These are phyloP conservation scores for Candida pseudofarinosa DNA, from an alignment of 805 yeast genomes.

Conservation along the genomic window DNA sequence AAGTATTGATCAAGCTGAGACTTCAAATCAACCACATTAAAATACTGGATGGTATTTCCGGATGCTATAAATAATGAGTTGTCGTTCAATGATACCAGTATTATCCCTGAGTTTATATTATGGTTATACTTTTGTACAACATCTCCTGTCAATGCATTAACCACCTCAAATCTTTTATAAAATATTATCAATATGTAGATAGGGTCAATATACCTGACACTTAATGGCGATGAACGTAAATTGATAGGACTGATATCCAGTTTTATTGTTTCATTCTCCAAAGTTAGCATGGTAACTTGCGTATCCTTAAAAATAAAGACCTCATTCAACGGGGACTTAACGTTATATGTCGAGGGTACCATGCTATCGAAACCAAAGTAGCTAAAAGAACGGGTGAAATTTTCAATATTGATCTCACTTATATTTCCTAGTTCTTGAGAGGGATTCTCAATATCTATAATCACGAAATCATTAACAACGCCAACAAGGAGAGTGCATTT, in stretches of 20 bases:
- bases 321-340: slow-evolving; percentile 13
- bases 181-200: slow-evolving; percentile 29
- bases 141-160: slow-evolving; percentile 33
- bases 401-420: slow-evolving; percentile 7
- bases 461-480: slow-evolving; percentile 21
- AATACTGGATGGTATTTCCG: slow-evolving; percentile 28
- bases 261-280: slow-evolving; percentile 5
- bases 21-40: slow-evolving; percentile 23
- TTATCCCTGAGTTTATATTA: slow-evolving; percentile 22
- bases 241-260: slow-evolving; percentile 18
- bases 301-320: slow-evolving; percentile 31
- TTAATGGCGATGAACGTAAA: slow-evolving; percentile 22
- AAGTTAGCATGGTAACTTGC: slow-evolving; percentile 17
- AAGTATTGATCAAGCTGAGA: slow-evolving; percentile 36
- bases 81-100: slow-evolving; percentile 13
- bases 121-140: slow-evolving; percentile 31
- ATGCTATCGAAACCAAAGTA: slow-evolving; percentile 34
- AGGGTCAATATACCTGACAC: slow-evolving; percentile 26
- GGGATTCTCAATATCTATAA: slow-evolving; percentile 17
- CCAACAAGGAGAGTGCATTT: slow-evolving; percentile 18
- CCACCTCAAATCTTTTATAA: slow-evolving; percentile 29
- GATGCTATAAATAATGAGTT: slow-evolving; percentile 20
- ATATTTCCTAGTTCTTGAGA: background rate
- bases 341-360: slow-evolving; percentile 24
- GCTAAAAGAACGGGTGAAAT: slow-evolving; percentile 23